phyloP scores from a whole-genome alignment of 2,329 filamentous ascomycete genomes.

The Cladosporium sp. region DNA sequence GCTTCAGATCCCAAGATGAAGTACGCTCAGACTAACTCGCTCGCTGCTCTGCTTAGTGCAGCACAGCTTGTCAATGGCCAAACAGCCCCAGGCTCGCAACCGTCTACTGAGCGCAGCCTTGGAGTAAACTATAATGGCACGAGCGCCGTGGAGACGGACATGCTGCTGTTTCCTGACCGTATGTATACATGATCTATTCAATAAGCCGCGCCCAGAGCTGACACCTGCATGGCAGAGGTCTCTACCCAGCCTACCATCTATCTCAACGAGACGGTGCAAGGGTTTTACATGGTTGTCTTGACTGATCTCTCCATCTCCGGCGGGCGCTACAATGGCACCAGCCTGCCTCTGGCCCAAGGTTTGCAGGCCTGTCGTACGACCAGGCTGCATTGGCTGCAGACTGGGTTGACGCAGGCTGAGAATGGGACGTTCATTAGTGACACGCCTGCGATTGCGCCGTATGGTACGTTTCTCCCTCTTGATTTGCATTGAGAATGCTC shows the following conservation, averaged over 20 bases:
- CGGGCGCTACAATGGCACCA: slow-evolving; percentile 15
- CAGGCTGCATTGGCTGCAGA: slow-evolving; percentile 29
- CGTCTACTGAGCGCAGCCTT: background rate
- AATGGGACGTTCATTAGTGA: slow-evolving; percentile 19
- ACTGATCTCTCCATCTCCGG: slow-evolving; percentile 24
- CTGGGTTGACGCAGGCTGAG: slow-evolving; percentile 20
- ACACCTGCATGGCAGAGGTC: slow-evolving; percentile 8
- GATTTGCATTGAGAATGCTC: too few species aligned
- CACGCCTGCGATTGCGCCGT: slow-evolving; percentile 20
- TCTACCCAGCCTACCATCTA: slow-evolving; percentile 12
- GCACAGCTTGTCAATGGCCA: background rate
- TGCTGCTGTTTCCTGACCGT: slow-evolving; percentile 6
- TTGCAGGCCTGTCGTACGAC: slow-evolving; percentile 26
- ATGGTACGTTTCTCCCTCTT: slow-evolving; percentile 15
- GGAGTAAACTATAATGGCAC: slow-evolving; percentile 7
- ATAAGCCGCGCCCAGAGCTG: background rate
- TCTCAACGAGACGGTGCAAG: slow-evolving; percentile 6
- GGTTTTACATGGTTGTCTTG: slow-evolving; percentile 24
- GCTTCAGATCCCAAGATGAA: background rate
- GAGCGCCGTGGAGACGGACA: background rate
- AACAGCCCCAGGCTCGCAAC: background rate
- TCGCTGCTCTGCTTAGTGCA: background rate
- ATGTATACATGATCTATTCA: background rate
- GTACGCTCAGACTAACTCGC: background rate
- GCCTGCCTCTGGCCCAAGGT: slow-evolving; percentile 21